Conservation (phyloP, 352 stramenopile genomes). For the Globisporangium irregulare region DNA sequence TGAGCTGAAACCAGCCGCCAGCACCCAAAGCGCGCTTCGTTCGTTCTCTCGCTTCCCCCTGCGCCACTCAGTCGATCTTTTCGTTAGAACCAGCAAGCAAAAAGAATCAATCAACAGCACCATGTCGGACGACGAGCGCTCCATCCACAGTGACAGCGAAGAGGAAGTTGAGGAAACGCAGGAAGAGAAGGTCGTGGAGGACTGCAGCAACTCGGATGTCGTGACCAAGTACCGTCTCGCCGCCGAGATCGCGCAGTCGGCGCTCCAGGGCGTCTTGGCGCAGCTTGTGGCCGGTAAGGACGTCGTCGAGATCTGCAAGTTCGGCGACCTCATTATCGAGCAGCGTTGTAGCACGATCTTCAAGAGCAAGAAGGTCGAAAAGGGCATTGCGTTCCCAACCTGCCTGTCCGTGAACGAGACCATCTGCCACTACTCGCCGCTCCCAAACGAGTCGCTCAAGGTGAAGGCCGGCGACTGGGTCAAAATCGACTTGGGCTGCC, state of each 20-base stretch:
- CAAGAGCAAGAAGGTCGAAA: constrained; percentile 97
- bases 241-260: constrained; percentile 98
- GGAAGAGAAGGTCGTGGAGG: constrained; percentile 68
- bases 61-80: constrained; percentile 16
- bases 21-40: not conserved
- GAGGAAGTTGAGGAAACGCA: constrained; percentile 61
- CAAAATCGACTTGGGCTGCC: constrained; percentile 97
- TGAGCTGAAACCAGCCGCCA: constrained; percentile 10
- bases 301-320: constrained; percentile 95
- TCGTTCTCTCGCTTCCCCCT: not conserved
- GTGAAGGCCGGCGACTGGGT: constrained; percentile 86
- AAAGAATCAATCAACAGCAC: constrained; percentile 10
- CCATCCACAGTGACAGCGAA: constrained; percentile 65
- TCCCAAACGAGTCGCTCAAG: constrained; percentile 81
- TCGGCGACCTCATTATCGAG: constrained; percentile 82
- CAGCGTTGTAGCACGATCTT: constrained; percentile 92
- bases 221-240: constrained; percentile 98
- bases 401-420: constrained; percentile 99
- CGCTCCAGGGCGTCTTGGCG: constrained; percentile 93
- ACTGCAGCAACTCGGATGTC: constrained; percentile 91
- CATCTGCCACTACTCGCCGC: constrained; percentile 98
- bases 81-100: constrained; percentile 11
- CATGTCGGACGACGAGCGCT: constrained; percentile 53
- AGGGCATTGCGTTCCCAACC: constrained; percentile 99
- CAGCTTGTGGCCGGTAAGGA: constrained; percentile 93